Evolutionary conservation across 2,329 filamentous ascomycete species (phyloP), one percentile per base, ranked within the genome.

Genomic region (Trematosphaeria pertusa): DNA sequence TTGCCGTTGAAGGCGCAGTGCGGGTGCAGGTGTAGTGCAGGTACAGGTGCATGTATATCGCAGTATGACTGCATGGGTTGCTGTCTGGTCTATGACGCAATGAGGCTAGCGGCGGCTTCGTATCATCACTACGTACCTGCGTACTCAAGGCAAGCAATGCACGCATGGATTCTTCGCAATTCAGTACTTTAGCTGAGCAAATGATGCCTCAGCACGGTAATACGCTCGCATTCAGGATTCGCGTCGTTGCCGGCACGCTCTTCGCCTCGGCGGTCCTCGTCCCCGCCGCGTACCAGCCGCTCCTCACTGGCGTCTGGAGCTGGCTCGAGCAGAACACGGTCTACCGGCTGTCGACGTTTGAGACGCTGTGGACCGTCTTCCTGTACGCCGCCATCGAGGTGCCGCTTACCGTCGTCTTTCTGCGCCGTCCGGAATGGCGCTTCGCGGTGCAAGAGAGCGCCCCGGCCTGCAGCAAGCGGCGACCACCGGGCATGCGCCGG

Each of bases 341-440:
- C 9, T 64, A 62, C 45, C 37, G 37, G 7, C 44, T 45, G 21
- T 64, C 61, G 2, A 61, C 47, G 3, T 64, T 61, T 38, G 61
- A 64, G 35, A 64, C 61, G 0, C n/a, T 61, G 31, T 58, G 54
- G 54, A 64, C 60, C 2, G 54, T 64, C 32, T 42, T 63, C 21
- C 33, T 53, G 33, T 64, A 64, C 38, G 54, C 58, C 30, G 30
- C 56, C 12, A 56, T 63, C 20, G 61, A 64, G 26, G 33, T 43
- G 9, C 31, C 40, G 3, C 44, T 63, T 20, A 60, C 48, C 11
- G 41, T 46, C 19, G 40, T 36, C 17, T 61, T 58, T 36, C 41
- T 48, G 20, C 41, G 43, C n/a, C 53, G 61, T 21, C 61, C 61
- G 6, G 42, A 52, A 35, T 52, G 58, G 36, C 50, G 60, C 40